Evolutionary conservation across 2,329 filamentous ascomycete species (phyloP), one percentile per base, ranked within the genome.

Genomic region (Neurospora crassa): DNA sequence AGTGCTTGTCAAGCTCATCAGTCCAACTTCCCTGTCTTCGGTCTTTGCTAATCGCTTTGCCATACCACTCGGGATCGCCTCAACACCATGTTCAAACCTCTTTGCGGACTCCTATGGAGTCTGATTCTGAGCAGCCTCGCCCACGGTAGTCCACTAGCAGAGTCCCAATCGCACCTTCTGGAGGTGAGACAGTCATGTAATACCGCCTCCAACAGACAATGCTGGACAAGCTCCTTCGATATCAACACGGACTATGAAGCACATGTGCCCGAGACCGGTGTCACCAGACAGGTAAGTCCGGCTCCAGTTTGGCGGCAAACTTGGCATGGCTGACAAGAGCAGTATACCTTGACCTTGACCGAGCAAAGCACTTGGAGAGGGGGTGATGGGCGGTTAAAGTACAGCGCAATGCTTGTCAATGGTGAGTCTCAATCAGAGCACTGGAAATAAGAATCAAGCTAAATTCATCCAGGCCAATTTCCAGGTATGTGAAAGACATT

Each of bases 361-460:
- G 74, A 76, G 40, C 59, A 69, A 34, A 71, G 74, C 41, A 76
- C 71, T 69, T 76, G 71, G 72, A 45, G 73, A 45, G 73, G 74
- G 8, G 73, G 73, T 10, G 75, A 76, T 70, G 75, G 75, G 10
- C 70, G 73, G 3, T 29, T 53, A 6, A 76, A 76, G 68, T 68
- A 47, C 47, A 76, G 74, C 45, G 74, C 74, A 6, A 76, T 76
- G 75, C 72, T 76, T 53, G 71, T 76, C 53, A 76, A 76, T 70
- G 75, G 75, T 73, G 34, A 69, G 74, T 72, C 20, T 69, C 29
- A 10, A 14, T 1, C 8, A 20, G 40, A 42, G 6, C 8, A 40
- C 16, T 6, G 12, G 34, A 34, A 14, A 16, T 40, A 47, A 42
- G 41, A 24, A 37, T 29, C 37, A 16, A 3, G 40, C 67, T 70